Conservation (phyloP, 2,329 filamentous ascomycete genomes). For the Didymella glomerata region DNA sequence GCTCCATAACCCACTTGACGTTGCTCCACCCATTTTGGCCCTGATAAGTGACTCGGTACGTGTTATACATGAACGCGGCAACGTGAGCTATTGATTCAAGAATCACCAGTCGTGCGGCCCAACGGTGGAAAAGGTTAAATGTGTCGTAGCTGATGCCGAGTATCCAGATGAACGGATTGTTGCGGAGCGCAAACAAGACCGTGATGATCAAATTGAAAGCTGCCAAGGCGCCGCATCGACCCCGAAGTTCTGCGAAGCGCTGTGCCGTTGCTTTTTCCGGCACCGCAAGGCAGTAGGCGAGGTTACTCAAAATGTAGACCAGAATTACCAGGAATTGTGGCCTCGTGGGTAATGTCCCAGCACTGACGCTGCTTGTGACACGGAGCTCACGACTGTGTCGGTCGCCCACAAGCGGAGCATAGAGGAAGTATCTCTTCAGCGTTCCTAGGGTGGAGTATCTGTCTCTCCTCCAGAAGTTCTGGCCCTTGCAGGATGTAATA, state of each 20-base stretch:
- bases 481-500: conserved; percentile 16
- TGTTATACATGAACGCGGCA: conserved; percentile 62
- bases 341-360: conserved; percentile 53
- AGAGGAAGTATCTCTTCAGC: conserved; percentile 52
- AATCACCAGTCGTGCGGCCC: conserved; percentile 76
- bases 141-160: conserved; percentile 78
- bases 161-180: conserved; percentile 75
- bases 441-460: conserved; percentile 27
- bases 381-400: conserved; percentile 51
- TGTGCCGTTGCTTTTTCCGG: conserved; percentile 76
- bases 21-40: conserved; percentile 52
- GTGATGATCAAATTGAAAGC: conserved; percentile 79
- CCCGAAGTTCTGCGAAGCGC: conserved; percentile 64
- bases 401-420: conserved; percentile 52
- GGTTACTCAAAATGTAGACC: conserved; percentile 52
- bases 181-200: conserved; percentile 74
- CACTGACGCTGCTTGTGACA: conserved; percentile 50
- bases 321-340: conserved; percentile 53
- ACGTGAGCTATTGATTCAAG: conserved; percentile 72
- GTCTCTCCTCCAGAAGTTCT: conserved; percentile 27
- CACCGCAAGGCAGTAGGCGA: conserved; percentile 51
- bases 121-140: conserved; percentile 79
- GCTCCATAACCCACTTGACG: conserved; percentile 38
- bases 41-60: conserved; percentile 54
- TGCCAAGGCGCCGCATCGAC: conserved; percentile 73